These are phyloP conservation scores for Penicillium verhagenii DNA, from an alignment of 495 filamentous ascomycete genomes.

Conservation along the genomic window DNA sequence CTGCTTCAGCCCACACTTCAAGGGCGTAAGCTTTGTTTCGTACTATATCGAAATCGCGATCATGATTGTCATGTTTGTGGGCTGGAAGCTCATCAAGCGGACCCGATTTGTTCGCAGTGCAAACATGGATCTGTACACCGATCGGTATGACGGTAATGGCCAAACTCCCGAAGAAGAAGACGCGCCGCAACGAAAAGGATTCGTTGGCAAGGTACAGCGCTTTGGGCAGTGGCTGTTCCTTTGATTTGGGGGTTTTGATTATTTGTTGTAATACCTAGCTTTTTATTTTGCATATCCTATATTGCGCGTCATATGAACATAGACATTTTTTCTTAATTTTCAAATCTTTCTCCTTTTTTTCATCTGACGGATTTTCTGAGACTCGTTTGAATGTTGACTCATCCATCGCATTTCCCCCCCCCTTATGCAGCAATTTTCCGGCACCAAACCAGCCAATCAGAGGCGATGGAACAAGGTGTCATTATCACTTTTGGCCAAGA, in stretches of 20 bases:
- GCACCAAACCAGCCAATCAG: background rate
- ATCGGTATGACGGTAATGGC: slow-evolving; percentile 42
- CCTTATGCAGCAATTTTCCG: background rate
- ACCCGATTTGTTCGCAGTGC: slow-evolving; percentile 36
- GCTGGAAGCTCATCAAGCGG: slow-evolving; percentile 50
- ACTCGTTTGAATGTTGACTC: too few relatives aligned
- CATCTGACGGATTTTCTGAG: too few relatives aligned
- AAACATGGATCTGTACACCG: slow-evolving; percentile 53
- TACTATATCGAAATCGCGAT: slow-evolving; percentile 52
- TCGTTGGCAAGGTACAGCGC: slow-evolving; percentile 22
- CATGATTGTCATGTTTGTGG: slow-evolving; percentile 51
- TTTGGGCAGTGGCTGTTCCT: slow-evolving; percentile 39
- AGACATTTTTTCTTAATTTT: background rate
- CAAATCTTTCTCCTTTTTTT: background rate
- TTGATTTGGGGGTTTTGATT: slow-evolving; percentile 5
- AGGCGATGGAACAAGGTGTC: background rate
- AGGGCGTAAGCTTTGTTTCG: slow-evolving; percentile 50
- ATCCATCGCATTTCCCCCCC: too few relatives aligned
- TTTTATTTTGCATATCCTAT: background rate
- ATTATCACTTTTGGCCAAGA: background rate
- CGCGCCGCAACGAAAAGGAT: slow-evolving; percentile 15
- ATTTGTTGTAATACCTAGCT: background rate
- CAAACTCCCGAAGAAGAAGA: slow-evolving; percentile 5
- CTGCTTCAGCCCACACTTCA: slow-evolving; percentile 53
- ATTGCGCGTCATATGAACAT: background rate